Conservation (phyloP, 2,329 filamentous ascomycete genomes). For the Lecanicillium sp. region DNA sequence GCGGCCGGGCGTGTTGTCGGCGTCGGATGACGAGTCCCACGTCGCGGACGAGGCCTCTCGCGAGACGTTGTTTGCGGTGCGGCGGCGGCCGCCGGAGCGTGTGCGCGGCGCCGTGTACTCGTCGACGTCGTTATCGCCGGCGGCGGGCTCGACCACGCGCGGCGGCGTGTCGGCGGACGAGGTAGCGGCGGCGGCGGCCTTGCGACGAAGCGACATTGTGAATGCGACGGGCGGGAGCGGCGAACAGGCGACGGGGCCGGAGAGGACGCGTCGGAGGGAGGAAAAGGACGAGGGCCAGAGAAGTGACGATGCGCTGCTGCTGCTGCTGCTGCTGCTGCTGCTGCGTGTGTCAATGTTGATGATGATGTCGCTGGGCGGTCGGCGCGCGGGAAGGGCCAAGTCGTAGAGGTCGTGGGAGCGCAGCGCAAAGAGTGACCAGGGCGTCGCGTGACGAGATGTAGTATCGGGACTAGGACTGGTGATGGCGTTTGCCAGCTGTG, state of each 20-base stretch:
- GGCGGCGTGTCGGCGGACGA: slow-evolving; percentile 1
- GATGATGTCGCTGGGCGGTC: neutral
- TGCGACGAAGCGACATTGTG: slow-evolving; percentile 10
- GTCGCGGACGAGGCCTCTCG: slow-evolving; percentile 51
- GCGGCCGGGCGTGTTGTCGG: slow-evolving; percentile 34
- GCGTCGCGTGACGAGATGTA: slow-evolving; percentile 9
- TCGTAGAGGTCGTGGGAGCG: slow-evolving; percentile 4
- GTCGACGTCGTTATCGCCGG: slow-evolving; percentile 38
- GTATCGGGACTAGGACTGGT: neutral
- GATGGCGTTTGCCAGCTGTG: neutral
- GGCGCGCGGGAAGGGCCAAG: neutral
- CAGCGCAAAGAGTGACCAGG: slow-evolving; percentile 4
- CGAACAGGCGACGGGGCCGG: neutral
- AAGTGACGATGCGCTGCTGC: neutral
- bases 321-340: neutral
- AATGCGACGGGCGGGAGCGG: slow-evolving; percentile 7
- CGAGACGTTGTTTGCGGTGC: slow-evolving; percentile 52
- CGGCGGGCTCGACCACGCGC: slow-evolving; percentile 22
- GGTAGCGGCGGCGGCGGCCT: neutral
- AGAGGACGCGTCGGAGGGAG: slow-evolving; percentile 7
- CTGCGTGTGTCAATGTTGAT: neutral
- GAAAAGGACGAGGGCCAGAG: neutral
- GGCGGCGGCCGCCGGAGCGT: slow-evolving; percentile 61
- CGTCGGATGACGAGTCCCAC: slow-evolving; percentile 38
- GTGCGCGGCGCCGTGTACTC: slow-evolving; percentile 68